Evolutionary conservation across 176 grass and related monocot species (phyloP), one percentile per base, ranked within the genome.

Genomic region (Lolium multiflorum): DNA sequence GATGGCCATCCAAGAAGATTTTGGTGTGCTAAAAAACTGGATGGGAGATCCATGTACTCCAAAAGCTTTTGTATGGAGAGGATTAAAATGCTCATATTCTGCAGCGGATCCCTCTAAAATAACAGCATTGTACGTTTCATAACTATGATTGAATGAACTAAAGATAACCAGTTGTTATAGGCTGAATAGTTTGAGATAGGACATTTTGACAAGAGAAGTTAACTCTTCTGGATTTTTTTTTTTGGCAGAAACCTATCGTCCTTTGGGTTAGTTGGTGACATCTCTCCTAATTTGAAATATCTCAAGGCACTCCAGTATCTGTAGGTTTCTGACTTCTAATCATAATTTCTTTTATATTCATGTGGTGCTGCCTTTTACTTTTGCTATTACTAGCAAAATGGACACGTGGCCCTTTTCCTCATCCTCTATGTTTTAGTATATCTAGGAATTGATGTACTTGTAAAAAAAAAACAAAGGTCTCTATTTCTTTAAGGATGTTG

Each of bases 241-340:
- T 71, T 39, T 59, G 49, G 57, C 81, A 94, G 92, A 68, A 86
- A 89, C 66, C 71, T 91, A 12, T 84, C 92, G 35, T 88, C 71
- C 5, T 88, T 38, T 82, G 84, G 87, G 52, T 83, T 94, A 78
- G 20, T 51, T 9, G 92, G 92, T 44, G 11, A 70, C 41, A 88
- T 92, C 66, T 31, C 37, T 44, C n/a, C 61, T 56, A 54, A 46
- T 44, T 92, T 94, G 83, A 66, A 74, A 15, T 71, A 82, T 50
- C 75, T 92, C 41, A 86, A 46, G 22, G 66, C 74, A 71, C 79
- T 91, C 20, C 75, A 87, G 38, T 78, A 56, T 64, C 65, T 94
- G 89, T 94, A 85, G 35, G 84, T 85, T 67, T 75, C 10, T 62
- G 59, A 62, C 59, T 62, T 62, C 39, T 82, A 22, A 14, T 35